Evolutionary conservation across 2,329 filamentous ascomycete genomes (phyloP).

Genomic region (Fusarium drepaniforme): DNA sequence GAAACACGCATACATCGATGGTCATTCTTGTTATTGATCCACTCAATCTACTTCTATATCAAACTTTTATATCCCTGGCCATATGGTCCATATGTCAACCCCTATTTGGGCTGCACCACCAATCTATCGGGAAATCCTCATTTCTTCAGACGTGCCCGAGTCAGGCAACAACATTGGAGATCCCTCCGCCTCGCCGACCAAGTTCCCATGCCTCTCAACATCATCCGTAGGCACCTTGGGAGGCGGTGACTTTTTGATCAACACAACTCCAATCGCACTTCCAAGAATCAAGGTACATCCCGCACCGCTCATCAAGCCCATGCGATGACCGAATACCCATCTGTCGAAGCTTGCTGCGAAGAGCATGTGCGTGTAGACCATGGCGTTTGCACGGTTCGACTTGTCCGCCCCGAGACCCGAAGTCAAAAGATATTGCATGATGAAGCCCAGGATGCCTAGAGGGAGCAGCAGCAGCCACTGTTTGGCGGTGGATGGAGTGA

Average conservation of each 20-base stretch:
- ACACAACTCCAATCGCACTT: conserved; percentile 63
- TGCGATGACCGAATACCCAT: conserved; percentile 64
- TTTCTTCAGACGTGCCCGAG: conserved; percentile 41
- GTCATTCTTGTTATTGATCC: not conserved
- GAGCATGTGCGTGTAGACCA: conserved; percentile 70
- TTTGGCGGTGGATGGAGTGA: conserved; percentile 53
- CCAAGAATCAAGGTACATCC: conserved; percentile 67
- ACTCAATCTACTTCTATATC: not conserved
- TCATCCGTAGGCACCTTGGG: conserved; percentile 45
- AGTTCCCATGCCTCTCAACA: conserved; percentile 49
- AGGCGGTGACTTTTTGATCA: conserved; percentile 56
- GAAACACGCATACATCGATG: not conserved
- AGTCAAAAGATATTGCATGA: conserved; percentile 89
- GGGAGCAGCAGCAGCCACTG: conserved; percentile 78
- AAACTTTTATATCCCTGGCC: not conserved
- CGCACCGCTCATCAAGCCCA: conserved; percentile 61
- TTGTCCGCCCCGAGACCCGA: conserved; percentile 80
- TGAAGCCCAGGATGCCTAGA: conserved; percentile 80
- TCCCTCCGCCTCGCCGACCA: conserved; percentile 50
- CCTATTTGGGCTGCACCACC: not conserved
- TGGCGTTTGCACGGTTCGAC: conserved; percentile 67
- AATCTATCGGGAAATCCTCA: conserved; percentile 29
- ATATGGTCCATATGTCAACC: not conserved
- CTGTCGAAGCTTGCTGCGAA: conserved; percentile 66
- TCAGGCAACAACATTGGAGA: conserved; percentile 56